Percentiles rank a stretch among this genome's conserved stretches.
These are phyloP conservation scores for Fusarium penzigii DNA, from an alignment of 2,329 filamentous ascomycete genomes.

Conservation along the genomic window DNA sequence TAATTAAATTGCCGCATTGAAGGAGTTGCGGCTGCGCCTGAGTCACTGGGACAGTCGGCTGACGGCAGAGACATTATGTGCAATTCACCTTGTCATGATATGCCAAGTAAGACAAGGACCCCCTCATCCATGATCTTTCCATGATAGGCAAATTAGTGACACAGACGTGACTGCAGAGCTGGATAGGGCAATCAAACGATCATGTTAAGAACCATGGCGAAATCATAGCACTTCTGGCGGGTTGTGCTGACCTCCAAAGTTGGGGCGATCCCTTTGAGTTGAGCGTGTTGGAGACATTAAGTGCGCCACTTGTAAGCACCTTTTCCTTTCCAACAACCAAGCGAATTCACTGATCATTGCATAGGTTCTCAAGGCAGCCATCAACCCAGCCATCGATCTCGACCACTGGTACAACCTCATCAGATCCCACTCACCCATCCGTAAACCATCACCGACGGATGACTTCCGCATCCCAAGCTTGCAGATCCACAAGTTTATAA, in stretches of 20 bases:
- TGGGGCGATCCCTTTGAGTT: neutral
- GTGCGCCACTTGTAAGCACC: neutral
- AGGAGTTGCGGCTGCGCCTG: constrained; percentile 22
- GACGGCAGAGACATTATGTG: constrained; percentile 32
- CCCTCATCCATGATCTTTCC: neutral
- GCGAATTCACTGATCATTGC: neutral
- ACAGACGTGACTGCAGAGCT: constrained; percentile 20
- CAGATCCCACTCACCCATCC: neutral
- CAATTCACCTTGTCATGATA: constrained; percentile 37
- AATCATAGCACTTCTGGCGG: neutral
- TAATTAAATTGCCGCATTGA: constrained; percentile 31
- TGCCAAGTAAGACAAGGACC: constrained; percentile 27
- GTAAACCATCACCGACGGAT: neutral
- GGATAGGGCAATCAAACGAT: constrained; percentile 27
- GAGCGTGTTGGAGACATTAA: neutral
- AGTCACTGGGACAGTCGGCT: constrained; percentile 17
- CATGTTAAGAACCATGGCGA: neutral
- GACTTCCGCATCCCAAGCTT: neutral
- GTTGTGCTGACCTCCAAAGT: neutral
- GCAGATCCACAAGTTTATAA: neutral
- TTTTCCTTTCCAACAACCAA: too few species aligned
- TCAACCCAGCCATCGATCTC: constrained; percentile 1
- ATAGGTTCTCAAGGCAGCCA: constrained; percentile 1
- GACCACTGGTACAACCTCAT: neutral
- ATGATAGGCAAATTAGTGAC: neutral